Evolutionary conservation across 228 moss, liverwort and hornwort genomes (phyloP).

Genomic region (Sphagnum fallax): DNA sequence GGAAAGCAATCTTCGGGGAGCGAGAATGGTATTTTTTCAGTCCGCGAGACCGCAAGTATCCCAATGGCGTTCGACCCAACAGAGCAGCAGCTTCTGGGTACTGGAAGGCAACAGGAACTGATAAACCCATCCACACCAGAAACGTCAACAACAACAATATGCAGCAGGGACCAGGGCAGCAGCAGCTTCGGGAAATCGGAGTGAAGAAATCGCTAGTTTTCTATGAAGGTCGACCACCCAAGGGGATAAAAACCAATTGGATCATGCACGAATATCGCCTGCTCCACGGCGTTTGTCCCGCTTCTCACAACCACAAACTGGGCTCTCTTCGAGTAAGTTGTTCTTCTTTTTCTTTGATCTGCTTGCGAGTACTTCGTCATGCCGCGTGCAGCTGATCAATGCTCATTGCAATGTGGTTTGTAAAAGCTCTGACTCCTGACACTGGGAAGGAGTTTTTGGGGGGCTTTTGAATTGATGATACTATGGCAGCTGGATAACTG

Average conservation of each 20-base stretch:
- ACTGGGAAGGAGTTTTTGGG: no score
- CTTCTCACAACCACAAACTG: neutral
- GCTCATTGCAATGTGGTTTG: no score
- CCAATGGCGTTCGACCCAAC: slow-evolving; percentile 72
- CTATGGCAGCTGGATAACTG: neutral
- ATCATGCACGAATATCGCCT: slow-evolving; percentile 40
- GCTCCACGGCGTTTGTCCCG: neutral
- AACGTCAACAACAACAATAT: no score
- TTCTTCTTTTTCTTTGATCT: no score
- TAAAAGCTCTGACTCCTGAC: no score
- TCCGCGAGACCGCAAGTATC: slow-evolving; percentile 68
- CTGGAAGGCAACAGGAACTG: slow-evolving; percentile 87
- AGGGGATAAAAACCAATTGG: slow-evolving; percentile 39
- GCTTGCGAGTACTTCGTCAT: no score
- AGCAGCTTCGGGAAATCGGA: slow-evolving; percentile 21
- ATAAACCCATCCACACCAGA: slow-evolving; percentile 31
- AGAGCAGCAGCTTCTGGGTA: slow-evolving; percentile 68
- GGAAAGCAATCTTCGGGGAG: slow-evolving; percentile 32
- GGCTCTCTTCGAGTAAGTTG: neutral
- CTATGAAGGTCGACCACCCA: slow-evolving; percentile 28
- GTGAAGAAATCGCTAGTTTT: slow-evolving; percentile 51
- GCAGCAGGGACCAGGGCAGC: neutral
- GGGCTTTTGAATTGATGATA: no score
- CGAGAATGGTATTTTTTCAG: slow-evolving; percentile 75
- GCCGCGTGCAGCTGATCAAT: no score